phyloP scores from a whole-genome alignment of 164 flowering plant species.

The Taxillus chinensis region DNA sequence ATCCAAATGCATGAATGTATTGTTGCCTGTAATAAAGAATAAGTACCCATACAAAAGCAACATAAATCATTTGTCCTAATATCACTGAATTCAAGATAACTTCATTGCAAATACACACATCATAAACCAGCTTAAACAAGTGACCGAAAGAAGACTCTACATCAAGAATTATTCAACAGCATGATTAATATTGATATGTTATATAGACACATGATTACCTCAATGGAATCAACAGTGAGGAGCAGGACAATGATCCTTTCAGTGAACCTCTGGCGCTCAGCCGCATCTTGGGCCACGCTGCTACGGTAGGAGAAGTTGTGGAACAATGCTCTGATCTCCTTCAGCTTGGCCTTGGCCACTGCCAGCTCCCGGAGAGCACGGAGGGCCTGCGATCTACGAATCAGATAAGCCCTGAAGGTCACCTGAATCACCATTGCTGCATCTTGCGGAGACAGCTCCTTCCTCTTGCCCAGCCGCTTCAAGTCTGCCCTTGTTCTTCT shows the following conservation, averaged over 20 bases:
- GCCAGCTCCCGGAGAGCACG: slow-evolving; percentile 81
- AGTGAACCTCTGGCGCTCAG: slow-evolving; percentile 77
- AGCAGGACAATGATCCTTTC: slow-evolving; percentile 88
- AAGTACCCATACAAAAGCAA: no score
- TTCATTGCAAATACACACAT: no score
- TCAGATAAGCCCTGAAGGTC: slow-evolving; percentile 66
- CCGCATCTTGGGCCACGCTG: slow-evolving; percentile 51
- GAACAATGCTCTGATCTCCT: slow-evolving; percentile 70
- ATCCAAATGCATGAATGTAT: no score
- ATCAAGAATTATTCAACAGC: no score
- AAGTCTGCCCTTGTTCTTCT: slow-evolving; percentile 36
- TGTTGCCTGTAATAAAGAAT: no score
- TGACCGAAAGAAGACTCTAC: no score
- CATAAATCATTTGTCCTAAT: no score
- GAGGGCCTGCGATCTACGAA: slow-evolving; percentile 71
- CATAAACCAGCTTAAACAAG: no score
- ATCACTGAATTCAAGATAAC: no score
- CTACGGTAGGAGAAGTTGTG: slow-evolving; percentile 70
- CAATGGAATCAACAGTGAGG: slow-evolving; percentile 85
- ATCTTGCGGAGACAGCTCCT: slow-evolving; percentile 71
- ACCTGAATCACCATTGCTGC: slow-evolving; percentile 80
- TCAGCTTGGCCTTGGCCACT: slow-evolving; percentile 72
- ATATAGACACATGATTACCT: slow-evolving; percentile 34
- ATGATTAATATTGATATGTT: neutral
- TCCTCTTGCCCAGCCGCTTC: slow-evolving; percentile 60